A percentile compares a stretch with the other conserved stretches of the same genome.
phyloP scores from a whole-genome alignment of 1,284 basidiomycete species.

The Lentinus polychrous region DNA sequence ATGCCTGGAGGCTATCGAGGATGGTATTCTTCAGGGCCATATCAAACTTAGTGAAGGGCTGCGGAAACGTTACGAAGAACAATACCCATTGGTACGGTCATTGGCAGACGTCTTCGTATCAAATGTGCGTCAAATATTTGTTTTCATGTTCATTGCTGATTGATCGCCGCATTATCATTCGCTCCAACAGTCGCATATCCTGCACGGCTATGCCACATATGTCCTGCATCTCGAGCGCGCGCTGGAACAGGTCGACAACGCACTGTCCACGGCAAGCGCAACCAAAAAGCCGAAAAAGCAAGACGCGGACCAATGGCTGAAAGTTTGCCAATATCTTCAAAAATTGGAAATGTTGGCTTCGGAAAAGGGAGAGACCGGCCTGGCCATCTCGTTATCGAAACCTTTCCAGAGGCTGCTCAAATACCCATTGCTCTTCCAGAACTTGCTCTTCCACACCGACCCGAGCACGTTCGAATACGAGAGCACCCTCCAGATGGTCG shows the following conservation, averaged over 20 bases:
- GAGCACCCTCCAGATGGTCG: constrained; percentile 91
- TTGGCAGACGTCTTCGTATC: constrained; percentile 91
- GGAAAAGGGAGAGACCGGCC: constrained; percentile 86
- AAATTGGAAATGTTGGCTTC: constrained; percentile 75
- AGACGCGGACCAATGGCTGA: constrained; percentile 70
- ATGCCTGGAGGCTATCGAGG: constrained; percentile 80
- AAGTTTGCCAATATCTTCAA: constrained; percentile 64
- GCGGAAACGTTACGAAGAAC: constrained; percentile 84
- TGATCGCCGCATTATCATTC: constrained; percentile 1
- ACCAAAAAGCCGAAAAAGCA: constrained; percentile 75
- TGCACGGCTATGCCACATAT: constrained; percentile 87
- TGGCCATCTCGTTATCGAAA: constrained; percentile 92
- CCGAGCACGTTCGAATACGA: constrained; percentile 97
- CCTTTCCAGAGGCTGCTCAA: constrained; percentile 96
- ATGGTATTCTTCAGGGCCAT: constrained; percentile 83
- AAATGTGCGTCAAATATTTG: constrained; percentile 55
- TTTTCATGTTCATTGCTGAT: constrained; percentile 4
- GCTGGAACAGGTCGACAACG: constrained; percentile 79
- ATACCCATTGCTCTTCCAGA: constrained; percentile 96
- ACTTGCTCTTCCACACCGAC: constrained; percentile 94
- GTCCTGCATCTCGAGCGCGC: constrained; percentile 89
- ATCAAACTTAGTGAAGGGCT: constrained; percentile 75
- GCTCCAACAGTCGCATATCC: constrained; percentile 71
- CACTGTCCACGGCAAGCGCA: constrained; percentile 54
- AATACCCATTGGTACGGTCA: constrained; percentile 86